These are phyloP conservation scores for Wickerhamiella hasegawae DNA, from an alignment of 805 yeast genomes.

Conservation along the genomic window DNA sequence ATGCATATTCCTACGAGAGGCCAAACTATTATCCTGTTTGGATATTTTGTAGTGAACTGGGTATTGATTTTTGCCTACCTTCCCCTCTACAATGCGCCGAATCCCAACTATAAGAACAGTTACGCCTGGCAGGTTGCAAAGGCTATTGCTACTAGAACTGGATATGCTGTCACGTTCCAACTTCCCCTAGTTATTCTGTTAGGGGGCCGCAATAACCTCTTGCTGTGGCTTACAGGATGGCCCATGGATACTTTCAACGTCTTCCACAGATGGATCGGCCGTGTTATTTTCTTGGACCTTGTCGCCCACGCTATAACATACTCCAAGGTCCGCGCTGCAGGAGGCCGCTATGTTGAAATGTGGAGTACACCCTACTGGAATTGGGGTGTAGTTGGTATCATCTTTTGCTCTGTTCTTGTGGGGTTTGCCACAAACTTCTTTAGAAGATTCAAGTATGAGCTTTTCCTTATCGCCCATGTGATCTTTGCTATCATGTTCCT, in stretches of 20 bases:
- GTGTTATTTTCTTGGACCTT: conserved; percentile 33
- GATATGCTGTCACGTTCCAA: background rate
- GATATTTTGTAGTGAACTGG: conserved; percentile 20
- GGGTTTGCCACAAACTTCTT: conserved; percentile 37
- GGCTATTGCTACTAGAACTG: background rate
- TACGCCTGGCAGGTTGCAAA: conserved; percentile 15
- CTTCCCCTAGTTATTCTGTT: conserved; percentile 37
- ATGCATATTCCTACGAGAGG: conserved; percentile 25
- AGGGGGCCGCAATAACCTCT: conserved; percentile 55
- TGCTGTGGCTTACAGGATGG: conserved; percentile 34
- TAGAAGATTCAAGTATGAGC: conserved; percentile 41
- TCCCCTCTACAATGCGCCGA: conserved; percentile 1
- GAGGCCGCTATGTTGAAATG: conserved; percentile 13
- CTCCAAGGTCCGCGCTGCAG: conserved; percentile 8
- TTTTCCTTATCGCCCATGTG: conserved; percentile 40
- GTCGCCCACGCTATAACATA: conserved; percentile 31
- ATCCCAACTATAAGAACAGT: conserved; percentile 15
- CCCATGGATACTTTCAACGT: conserved; percentile 27
- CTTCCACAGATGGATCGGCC: conserved; percentile 51
- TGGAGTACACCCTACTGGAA: conserved; percentile 13
- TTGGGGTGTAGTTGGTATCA: conserved; percentile 24
- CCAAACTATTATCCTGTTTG: conserved; percentile 23
- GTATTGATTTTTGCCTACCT: conserved; percentile 2
- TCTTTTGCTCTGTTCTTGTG: no score
- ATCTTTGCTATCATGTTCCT: conserved; percentile 34